Conservation (phyloP, 1,139 yeast genomes). For the Candida freyschussii region DNA sequence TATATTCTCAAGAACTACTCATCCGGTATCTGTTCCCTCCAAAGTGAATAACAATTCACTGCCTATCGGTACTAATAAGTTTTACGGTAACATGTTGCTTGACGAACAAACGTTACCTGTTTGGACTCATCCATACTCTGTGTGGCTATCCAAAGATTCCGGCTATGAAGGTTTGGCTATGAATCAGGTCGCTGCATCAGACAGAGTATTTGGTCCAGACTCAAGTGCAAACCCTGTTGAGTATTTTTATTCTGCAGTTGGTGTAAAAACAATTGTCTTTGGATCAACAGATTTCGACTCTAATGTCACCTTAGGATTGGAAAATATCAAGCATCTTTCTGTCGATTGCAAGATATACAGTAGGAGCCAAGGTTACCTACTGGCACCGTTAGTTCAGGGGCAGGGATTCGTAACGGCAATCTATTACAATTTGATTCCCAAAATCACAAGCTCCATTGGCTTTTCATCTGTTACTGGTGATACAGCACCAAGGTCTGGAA, state of each 20-base stretch:
- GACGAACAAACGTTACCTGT: constrained; percentile 59
- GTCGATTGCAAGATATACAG: constrained; percentile 25
- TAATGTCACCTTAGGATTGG: constrained; percentile 24
- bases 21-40: constrained; percentile 42
- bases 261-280: constrained; percentile 32
- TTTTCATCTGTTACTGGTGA: constrained; percentile 40
- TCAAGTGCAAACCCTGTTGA: constrained; percentile 29
- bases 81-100: constrained; percentile 72
- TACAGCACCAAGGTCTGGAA: constrained; percentile 29
- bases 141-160: constrained; percentile 51
- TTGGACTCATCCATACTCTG: constrained; percentile 80
- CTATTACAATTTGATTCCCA: constrained; percentile 50
- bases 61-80: constrained; percentile 78
- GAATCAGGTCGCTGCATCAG: constrained; percentile 53
- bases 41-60: constrained; percentile 34
- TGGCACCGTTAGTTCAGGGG: constrained; percentile 50
- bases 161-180: constrained; percentile 55
- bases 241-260: constrained; percentile 31
- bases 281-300: constrained; percentile 30
- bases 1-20: constrained; percentile 43
- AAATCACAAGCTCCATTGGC: constrained; percentile 60
- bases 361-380: constrained; percentile 24
- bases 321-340: constrained; percentile 30
- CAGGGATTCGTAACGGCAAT: constrained; percentile 69
- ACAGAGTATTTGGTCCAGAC: constrained; percentile 64